These are phyloP conservation scores for Kwoniella europaea DNA, from an alignment of 768 basidiomycete genomes.

Conservation along the genomic window DNA sequence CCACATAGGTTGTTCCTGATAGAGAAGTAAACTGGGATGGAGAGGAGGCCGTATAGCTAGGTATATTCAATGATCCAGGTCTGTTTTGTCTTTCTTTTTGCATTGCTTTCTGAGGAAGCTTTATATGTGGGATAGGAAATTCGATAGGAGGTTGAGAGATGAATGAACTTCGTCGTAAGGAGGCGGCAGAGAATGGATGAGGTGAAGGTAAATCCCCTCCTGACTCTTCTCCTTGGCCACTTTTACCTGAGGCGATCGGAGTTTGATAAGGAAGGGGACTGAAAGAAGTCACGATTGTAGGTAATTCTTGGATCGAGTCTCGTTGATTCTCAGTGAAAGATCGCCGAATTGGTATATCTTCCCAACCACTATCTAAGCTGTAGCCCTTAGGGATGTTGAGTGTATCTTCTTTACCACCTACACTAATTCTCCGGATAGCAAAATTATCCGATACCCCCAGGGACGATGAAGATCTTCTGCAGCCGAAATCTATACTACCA, in stretches of 20 bases:
- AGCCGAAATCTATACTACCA: conserved; percentile 8
- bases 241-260: not conserved
- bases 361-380: too few species aligned
- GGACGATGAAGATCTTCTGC: not conserved
- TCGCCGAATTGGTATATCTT: not conserved
- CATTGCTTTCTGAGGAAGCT: not conserved
- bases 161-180: conserved; percentile 6
- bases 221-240: too few species aligned
- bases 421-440: conserved; percentile 20
- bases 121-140: conserved; percentile 12
- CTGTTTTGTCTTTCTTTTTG: not conserved
- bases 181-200: conserved; percentile 14
- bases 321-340: not conserved
- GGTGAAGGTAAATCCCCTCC: not conserved
- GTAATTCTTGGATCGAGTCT: not conserved
- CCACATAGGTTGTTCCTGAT: not conserved
- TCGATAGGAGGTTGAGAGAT: not conserved
- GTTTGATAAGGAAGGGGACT: not conserved
- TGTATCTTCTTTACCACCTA: conserved; percentile 18
- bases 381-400: not conserved
- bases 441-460: not conserved
- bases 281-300: not conserved
- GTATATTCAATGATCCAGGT: conserved; percentile 6
- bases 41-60: not conserved
- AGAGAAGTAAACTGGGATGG: not conserved